Evolutionary conservation across 306 rosid species (phyloP).

Genomic region (Nissolia schottii): DNA sequence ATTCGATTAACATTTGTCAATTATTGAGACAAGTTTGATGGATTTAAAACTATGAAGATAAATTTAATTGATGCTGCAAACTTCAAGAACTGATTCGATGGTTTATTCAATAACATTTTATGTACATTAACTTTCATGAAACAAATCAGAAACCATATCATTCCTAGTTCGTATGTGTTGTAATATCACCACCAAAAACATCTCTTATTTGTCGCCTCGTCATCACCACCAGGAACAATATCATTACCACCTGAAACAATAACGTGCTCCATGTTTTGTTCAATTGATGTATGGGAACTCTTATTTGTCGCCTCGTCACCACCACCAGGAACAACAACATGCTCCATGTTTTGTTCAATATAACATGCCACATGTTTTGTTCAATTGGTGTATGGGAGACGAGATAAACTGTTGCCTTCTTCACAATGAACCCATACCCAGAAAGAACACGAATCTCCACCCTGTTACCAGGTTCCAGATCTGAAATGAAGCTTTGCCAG

Average conservation of each 20-base stretch:
- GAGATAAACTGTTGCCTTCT: background rate
- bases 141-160: too few relatives aligned
- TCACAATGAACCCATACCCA: background rate
- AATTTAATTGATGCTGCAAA: too few relatives aligned
- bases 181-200: background rate
- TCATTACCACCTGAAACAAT: background rate
- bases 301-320: background rate
- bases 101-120: too few relatives aligned
- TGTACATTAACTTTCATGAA: too few relatives aligned
- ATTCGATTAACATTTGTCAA: too few relatives aligned
- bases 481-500: background rate
- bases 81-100: too few relatives aligned
- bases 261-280: background rate
- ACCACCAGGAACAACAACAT: background rate
- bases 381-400: background rate
- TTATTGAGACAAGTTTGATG: too few relatives aligned
- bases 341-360: too few relatives aligned
- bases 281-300: background rate
- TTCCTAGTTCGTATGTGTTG: too few relatives aligned
- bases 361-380: background rate
- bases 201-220: background rate
- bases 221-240: background rate
- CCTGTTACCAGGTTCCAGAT: background rate
- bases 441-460: background rate
- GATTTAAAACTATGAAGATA: too few relatives aligned